A percentile compares a stretch with the other conserved stretches of the same genome.
Conservation (phyloP, 2,329 filamentous ascomycete genomes). For the Lachnellula willkommii region DNA sequence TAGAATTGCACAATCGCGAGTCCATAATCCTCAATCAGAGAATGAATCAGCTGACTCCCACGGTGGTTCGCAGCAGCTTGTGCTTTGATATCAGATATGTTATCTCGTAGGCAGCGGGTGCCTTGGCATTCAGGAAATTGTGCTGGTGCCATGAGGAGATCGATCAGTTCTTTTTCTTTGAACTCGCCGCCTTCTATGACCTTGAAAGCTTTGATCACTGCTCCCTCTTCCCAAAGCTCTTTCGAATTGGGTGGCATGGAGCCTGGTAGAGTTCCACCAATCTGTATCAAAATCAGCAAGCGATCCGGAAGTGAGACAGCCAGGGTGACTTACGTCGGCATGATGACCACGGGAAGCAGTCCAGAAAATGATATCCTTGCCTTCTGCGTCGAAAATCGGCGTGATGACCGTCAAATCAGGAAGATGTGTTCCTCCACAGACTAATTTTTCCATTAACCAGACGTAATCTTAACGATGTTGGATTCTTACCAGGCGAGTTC, state of each 20-base stretch:
- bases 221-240: constrained; percentile 58
- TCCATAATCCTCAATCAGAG: constrained; percentile 68
- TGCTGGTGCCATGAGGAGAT: constrained; percentile 67
- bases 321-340: constrained; percentile 46
- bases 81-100: constrained; percentile 61
- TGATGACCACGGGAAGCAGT: constrained; percentile 79
- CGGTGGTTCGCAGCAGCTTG: constrained; percentile 77
- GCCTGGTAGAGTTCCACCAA: constrained; percentile 73
- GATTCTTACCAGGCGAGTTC: constrained; percentile 59
- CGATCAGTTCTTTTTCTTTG: constrained; percentile 66
- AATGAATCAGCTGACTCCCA: constrained; percentile 67
- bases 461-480: background rate
- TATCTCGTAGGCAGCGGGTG: constrained; percentile 59
- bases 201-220: constrained; percentile 57
- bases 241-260: constrained; percentile 74
- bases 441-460: background rate
- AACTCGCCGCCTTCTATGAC: constrained; percentile 69
- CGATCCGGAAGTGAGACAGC: background rate
- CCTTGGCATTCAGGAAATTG: constrained; percentile 68
- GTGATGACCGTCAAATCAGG: constrained; percentile 78
- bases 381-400: constrained; percentile 60
- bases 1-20: constrained; percentile 60
- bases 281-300: constrained; percentile 31
- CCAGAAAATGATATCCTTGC: constrained; percentile 68
- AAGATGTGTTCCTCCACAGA: constrained; percentile 64